Evolutionary conservation across 805 yeast genomes (phyloP), one percentile per base, ranked within the genome.

Genomic region (Lipomyces yamadae): DNA sequence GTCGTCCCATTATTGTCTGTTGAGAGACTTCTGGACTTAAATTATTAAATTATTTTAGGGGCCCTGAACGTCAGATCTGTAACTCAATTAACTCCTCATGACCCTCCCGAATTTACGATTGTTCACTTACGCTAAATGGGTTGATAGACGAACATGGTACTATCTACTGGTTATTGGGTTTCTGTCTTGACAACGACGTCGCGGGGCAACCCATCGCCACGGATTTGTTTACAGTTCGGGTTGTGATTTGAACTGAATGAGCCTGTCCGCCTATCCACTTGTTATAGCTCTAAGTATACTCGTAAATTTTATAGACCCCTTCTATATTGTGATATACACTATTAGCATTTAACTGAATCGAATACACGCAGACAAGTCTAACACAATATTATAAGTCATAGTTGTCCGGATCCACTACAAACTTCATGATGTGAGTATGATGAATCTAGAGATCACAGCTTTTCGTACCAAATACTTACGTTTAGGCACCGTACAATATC

Each of bases 401-500:
- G 18, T 42, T 7, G 8, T 15, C 0, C 18, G 18, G 18, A 42
- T 37, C 13, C 48, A 0, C 48, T 11, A 24, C 24, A 24, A 42
- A 42, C 15, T 42, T 15, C 48, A 42, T 11, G 48, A 42, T 42
- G 48, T 42, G 11, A 13, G 48, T 42, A 42, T 42, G 1, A 24
- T 24, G 2, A 15, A 42, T 42, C 6, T 42, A 15, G 15, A 5
- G 24, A 42, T 15, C 2, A 42, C 48, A 42, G n/a, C 13, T 6
- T 18, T 42, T 3, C 48, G 2, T 42, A 2, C 48, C 15, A 5
- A 42, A 4, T 18, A 15, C 2, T 4, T 24, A 24, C 24, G 5
- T 42, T 5, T 15, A 64, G 67, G 67, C 63, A 59, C 15, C 67
- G 67, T 45, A 53, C 64, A 29, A 63, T 60, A 18, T 64, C 67